Evolutionary conservation across 2,329 filamentous ascomycete species (phyloP), one percentile per base, ranked within the genome.

Genomic region (Lojkania enalia): DNA sequence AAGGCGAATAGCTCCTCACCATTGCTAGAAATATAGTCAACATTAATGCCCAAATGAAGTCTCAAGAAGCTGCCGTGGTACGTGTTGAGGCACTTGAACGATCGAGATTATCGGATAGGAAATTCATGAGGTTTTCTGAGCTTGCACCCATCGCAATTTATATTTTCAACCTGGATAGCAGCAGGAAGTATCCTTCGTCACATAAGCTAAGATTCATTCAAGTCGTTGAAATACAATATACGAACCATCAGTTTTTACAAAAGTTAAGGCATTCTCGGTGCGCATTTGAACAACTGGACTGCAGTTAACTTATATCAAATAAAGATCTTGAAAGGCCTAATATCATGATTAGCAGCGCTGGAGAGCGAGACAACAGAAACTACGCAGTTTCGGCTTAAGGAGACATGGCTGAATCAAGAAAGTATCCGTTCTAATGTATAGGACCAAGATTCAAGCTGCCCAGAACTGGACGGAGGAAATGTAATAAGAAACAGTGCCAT

Each of bases 1-100:
- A 65, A 11, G 49, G 56, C 3, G 50, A 54, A n/a, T 51, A 49
- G 2, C 31, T 65, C 7, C 50, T 66, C 15, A 58, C 57, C 33
- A 58, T 68, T 37, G 58, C 61, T 20, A 64, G 64, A 1, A 65
- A 62, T 23, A 64, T 55, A 3, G 59, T 66, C 11, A 63, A 67
- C 30, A 64, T 68, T 29, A 61, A 56, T 43, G 63, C 51, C 6
- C 63, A 67, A 21, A 67, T 67, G 32, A 60, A 56, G 21, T 51
- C 57, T 1, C 54, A 61, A 47, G 53, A 60, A 25, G 48, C 40
- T 11, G 47, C 55, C 4, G 53, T 58, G 14, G 48, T 51, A 20
- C 54, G 52, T 11, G 48, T 61, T 0, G 62, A 65, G 42, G 61
- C 61, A 12, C 44, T 65, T 2, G 57, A 65, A 33, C 55, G 51